Evolutionary conservation across 1,139 yeast genomes (phyloP), one percentile per base, ranked within the genome.

Genomic region (Hyphopichia wangnamkhiaoensis): DNA sequence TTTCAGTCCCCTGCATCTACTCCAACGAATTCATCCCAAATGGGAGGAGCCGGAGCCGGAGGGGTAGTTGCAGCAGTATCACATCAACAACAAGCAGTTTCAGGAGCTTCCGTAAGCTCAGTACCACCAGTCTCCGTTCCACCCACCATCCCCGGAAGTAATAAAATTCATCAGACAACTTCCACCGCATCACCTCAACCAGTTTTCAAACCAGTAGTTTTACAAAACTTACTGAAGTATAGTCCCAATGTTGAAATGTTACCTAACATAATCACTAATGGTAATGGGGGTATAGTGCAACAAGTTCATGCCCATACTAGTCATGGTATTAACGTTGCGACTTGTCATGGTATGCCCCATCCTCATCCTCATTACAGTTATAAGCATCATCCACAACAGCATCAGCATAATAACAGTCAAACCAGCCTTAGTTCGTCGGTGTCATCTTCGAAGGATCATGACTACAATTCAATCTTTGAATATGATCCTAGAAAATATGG

Each of bases 391-490:
- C 15, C 15, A 26, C 19, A 38, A 33, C 25, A 42, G 41, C 58
- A 50, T 42, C 53, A 54, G 37, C 53, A 54, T 39, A 61, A 61
- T 41, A 50, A 44, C 40, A 62, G 67, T 43, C 63, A 54, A 41
- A 59, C 59, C 24, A 65, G 69, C 45, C 47, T 62, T 31, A 59
- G 50, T 40, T 58, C 64, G 18, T 47, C 59, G 5, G 50, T 31
- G 2, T 48, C 35, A 45, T 42, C 57, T 15, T 54, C 64, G 26
- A 51, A 54, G 38, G 60, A 56, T 9, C 55, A 52, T 31, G 58
- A 55, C 31, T 45, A 48, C 31, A 53, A 49, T 35, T 61, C 60
- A 24, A 54, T 63, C 8, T 65, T 64, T 42, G 71, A 66, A 43
- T 41, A 46, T 21, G 68, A 61, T 38, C 56, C 53, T 24, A 48